These are phyloP conservation scores for Gautieria morchelliformis DNA, from an alignment of 768 basidiomycete species.

Conservation along the genomic window DNA sequence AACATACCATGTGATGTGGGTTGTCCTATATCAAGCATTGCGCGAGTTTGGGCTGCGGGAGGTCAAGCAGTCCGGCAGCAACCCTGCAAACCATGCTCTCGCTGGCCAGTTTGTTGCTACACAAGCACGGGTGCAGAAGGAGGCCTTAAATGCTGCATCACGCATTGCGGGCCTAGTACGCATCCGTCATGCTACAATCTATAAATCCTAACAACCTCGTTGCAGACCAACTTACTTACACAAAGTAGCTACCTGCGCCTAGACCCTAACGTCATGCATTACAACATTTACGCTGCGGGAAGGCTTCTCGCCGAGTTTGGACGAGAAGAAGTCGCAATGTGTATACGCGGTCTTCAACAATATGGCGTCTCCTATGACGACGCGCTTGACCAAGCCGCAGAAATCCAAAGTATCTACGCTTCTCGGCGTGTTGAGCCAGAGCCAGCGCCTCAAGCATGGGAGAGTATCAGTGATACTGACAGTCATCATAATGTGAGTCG, in stretches of 20 bases:
- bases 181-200: constrained; percentile 10
- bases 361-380: constrained; percentile 86
- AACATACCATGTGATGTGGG: constrained; percentile 89
- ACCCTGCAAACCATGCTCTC: constrained; percentile 25
- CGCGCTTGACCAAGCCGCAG: constrained; percentile 64
- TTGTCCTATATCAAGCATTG: constrained; percentile 70
- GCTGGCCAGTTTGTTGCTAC: constrained; percentile 47
- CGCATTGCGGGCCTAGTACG: constrained; percentile 82
- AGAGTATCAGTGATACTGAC: neutral
- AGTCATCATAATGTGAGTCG: neutral
- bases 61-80: constrained; percentile 38
- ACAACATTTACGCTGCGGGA: constrained; percentile 78
- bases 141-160: constrained; percentile 76
- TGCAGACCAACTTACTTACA: constrained; percentile 69
- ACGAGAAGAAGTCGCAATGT: constrained; percentile 72
- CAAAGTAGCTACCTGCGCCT: constrained; percentile 82
- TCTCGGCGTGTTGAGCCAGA: constrained; percentile 28
- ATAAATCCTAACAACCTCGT: neutral
- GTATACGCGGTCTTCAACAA: constrained; percentile 79
- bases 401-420: constrained; percentile 45
- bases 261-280: constrained; percentile 85
- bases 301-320: constrained; percentile 73
- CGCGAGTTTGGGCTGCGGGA: constrained; percentile 82
- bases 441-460: neutral
- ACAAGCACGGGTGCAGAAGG: constrained; percentile 65